phyloP scores from a whole-genome alignment of 352 stramenopile genomes.

The Pilasporangium apinafurcum region DNA sequence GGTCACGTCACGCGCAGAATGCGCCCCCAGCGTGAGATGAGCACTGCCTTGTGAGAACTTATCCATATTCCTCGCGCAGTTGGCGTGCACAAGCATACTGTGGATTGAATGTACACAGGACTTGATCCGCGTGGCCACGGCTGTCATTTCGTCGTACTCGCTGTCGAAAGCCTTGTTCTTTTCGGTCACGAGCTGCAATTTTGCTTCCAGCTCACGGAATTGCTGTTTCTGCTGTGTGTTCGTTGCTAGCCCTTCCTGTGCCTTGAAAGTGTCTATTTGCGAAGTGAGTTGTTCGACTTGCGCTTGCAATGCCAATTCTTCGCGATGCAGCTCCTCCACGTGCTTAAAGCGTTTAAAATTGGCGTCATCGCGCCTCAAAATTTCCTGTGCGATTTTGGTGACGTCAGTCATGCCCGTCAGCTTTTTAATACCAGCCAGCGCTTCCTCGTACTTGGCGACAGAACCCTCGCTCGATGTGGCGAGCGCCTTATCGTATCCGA shows the following conservation, averaged over 20 bases:
- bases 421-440: conserved; percentile 53
- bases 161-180: conserved; percentile 38
- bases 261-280: conserved; percentile 62
- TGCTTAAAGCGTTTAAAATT: conserved; percentile 82
- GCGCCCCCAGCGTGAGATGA: conserved; percentile 12
- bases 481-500: conserved; percentile 59
- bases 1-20: conserved; percentile 38
- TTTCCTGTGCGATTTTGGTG: conserved; percentile 33
- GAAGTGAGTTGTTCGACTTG: conserved; percentile 39
- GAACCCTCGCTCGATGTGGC: conserved; percentile 30
- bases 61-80: conserved; percentile 30
- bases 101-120: conserved; percentile 69
- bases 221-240: conserved; percentile 52
- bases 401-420: conserved; percentile 51
- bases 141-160: conserved; percentile 52
- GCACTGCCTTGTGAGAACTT: conserved; percentile 17
- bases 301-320: conserved; percentile 39
- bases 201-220: conserved; percentile 27
- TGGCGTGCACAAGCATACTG: conserved; percentile 55
- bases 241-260: conserved; percentile 55
- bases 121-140: conserved; percentile 49
- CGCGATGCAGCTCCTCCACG: conserved; percentile 57
- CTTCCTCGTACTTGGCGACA: conserved; percentile 54
- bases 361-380: conserved; percentile 54
- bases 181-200: conserved; percentile 28